These are phyloP conservation scores for Pisolithus marmoratus DNA, from an alignment of 768 basidiomycete genomes.

Conservation along the genomic window DNA sequence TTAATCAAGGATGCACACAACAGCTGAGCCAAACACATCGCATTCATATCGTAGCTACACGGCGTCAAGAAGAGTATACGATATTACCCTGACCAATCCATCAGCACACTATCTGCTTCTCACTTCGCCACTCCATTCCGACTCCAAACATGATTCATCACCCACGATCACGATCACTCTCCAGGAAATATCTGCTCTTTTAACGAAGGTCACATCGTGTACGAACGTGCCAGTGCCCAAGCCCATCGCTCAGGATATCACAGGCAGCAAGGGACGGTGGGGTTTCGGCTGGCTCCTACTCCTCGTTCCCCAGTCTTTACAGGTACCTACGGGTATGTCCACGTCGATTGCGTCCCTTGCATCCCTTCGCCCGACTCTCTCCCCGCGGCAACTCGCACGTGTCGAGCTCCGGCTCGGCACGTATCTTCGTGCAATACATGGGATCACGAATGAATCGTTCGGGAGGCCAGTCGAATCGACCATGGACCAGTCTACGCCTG, in stretches of 20 bases:
- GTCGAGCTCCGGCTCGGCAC: conserved; percentile 60
- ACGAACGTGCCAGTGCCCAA: conserved; percentile 48
- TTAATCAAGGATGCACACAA: background rate
- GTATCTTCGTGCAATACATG: conserved; percentile 59
- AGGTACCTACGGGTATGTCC: conserved; percentile 16
- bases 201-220: conserved; percentile 35
- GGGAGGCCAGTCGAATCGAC: conserved; percentile 41
- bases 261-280: conserved; percentile 20
- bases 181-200: conserved; percentile 34
- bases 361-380: conserved; percentile 32
- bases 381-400: conserved; percentile 34
- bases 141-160: conserved; percentile 3
- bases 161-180: conserved; percentile 18
- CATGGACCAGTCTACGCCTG: conserved; percentile 27
- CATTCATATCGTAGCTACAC: conserved; percentile 19
- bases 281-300: conserved; percentile 23
- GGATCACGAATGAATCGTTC: conserved; percentile 74
- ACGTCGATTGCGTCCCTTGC: conserved; percentile 24
- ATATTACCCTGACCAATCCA: conserved; percentile 19
- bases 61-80: conserved; percentile 20
- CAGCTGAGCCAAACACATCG: background rate
- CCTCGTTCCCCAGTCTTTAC: conserved; percentile 31
- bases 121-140: conserved; percentile 8
- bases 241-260: conserved; percentile 42
- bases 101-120: conserved; percentile 25